These are phyloP conservation scores for Pulveroboletus sp. DNA, from an alignment of 768 basidiomycete species.

Conservation along the genomic window DNA sequence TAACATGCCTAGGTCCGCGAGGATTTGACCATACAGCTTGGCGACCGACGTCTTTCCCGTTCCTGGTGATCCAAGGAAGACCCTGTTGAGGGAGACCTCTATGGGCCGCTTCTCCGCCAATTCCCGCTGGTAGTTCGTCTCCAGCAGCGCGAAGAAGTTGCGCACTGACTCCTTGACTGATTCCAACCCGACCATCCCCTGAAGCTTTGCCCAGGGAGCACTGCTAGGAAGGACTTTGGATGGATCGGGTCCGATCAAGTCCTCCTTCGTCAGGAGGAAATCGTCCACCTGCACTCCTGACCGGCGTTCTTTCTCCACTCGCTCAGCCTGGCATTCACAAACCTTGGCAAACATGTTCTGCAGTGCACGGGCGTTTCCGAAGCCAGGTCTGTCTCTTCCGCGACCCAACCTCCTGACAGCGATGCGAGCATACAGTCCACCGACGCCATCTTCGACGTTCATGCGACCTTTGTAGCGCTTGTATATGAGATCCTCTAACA, in stretches of 20 bases:
- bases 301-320: slow-evolving; percentile 41
- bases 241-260: slow-evolving; percentile 66
- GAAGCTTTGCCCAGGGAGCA: slow-evolving; percentile 49
- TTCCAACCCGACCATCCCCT: slow-evolving; percentile 50
- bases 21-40: slow-evolving; percentile 59
- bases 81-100: slow-evolving; percentile 55
- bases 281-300: slow-evolving; percentile 45
- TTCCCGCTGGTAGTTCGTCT: slow-evolving; percentile 59
- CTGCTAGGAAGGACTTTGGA: slow-evolving; percentile 44
- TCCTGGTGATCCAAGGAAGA: slow-evolving; percentile 66
- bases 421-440: slow-evolving; percentile 55
- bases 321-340: slow-evolving; percentile 49
- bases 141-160: slow-evolving; percentile 45
- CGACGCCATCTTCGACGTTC: slow-evolving; percentile 53
- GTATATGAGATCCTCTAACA: slow-evolving; percentile 47
- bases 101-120: slow-evolving; percentile 51
- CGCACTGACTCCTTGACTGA: slow-evolving; percentile 55
- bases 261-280: slow-evolving; percentile 48
- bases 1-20: slow-evolving; percentile 59
- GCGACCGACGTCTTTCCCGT: slow-evolving; percentile 74
- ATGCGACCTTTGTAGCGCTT: slow-evolving; percentile 48
- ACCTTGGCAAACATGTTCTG: slow-evolving; percentile 48
- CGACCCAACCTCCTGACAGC: slow-evolving; percentile 57
- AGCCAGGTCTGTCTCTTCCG: slow-evolving; percentile 55
- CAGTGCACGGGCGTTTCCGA: slow-evolving; percentile 67